Base-by-base conservation (phyloP, 2,329 filamentous ascomycete species). In the Fusarium heterosporum region DNA sequence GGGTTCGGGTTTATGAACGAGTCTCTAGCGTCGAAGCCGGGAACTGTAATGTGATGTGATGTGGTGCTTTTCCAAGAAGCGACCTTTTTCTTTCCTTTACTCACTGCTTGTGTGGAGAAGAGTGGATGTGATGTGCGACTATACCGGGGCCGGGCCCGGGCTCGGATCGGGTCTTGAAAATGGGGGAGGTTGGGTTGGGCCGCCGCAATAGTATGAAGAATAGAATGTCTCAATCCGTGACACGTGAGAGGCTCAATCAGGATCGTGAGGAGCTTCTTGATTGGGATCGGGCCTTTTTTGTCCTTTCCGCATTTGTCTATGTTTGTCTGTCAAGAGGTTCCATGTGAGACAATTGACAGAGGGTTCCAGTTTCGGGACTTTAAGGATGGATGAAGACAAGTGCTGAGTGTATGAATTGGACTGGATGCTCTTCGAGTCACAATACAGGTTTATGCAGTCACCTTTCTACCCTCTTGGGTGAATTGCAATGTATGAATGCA, bases 131-230 rank as follows among this genome's bases (percentile, higher is more conserved):
- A 53, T 13, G 49, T 42, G 39, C 42, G 41, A 41, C 42, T 52
- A 49, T 61, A 57, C 62, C 70, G 70, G 67, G 58, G 56, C 69
- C 67, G 69, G 67, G 64, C 42, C 70, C 69, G 69, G 69, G 58
- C 54, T 71, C 69, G 61, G 69, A 69, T 57, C 69, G 54, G 52
- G 69, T 58, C 69, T n/a, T 66, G 48, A 43, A 59, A 61, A 61
- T 53, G 55, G 60, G 65, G 66, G 62, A 64, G 49, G 63, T 60
- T 59, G 65, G 49, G 62, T 68, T 68, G 64, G 64, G 64, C 60
- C 16, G 54, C 54, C 45, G 54, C 53, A 16, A 17, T 51, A 42
- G 50, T 46, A 51, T 42, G 48, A 26, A 39, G 48, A 26, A 55
- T 43, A 47, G 40, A 55, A 58, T 66, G 65, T 69, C 61, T 66